These are phyloP conservation scores for Coelastrella sp. DNA, from an alignment of 139 green algal genomes.

Conservation along the genomic window DNA sequence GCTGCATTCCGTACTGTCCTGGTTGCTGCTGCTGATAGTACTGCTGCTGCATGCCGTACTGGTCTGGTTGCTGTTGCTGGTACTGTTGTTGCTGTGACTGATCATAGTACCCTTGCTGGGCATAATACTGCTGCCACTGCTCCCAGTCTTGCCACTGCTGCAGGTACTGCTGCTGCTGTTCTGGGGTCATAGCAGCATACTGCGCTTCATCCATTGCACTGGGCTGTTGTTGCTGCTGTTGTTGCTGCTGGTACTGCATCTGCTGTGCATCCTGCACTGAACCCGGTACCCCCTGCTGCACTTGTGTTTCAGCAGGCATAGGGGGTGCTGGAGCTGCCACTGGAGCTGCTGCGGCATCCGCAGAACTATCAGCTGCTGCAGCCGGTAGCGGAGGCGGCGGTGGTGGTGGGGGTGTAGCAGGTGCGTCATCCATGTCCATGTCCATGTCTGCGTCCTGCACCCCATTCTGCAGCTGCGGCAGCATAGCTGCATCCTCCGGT, in stretches of 20 bases:
- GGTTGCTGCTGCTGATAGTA: not conserved
- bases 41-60: not conserved
- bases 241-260: conserved; percentile 25
- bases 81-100: conserved; percentile 15
- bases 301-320: not conserved
- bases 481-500: not conserved
- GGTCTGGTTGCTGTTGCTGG: not conserved
- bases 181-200: conserved; percentile 56
- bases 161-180: conserved; percentile 50
- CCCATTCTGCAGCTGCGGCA: not conserved
- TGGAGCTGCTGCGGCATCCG: not conserved
- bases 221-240: conserved; percentile 38
- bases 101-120: conserved; percentile 42
- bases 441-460: not conserved
- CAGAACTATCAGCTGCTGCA: not conserved
- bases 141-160: conserved; percentile 64
- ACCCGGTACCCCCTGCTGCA: not conserved
- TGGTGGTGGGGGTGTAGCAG: conserved; percentile 10
- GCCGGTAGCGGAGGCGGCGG: not conserved
- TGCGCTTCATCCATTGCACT: conserved; percentile 57
- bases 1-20: not conserved
- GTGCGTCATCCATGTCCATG: not conserved
- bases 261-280: conserved; percentile 18
- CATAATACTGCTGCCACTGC: conserved; percentile 49
- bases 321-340: not conserved